These are phyloP conservation scores for Leccinum subgranulosum DNA, from an alignment of 768 basidiomycete genomes.

Conservation along the genomic window DNA sequence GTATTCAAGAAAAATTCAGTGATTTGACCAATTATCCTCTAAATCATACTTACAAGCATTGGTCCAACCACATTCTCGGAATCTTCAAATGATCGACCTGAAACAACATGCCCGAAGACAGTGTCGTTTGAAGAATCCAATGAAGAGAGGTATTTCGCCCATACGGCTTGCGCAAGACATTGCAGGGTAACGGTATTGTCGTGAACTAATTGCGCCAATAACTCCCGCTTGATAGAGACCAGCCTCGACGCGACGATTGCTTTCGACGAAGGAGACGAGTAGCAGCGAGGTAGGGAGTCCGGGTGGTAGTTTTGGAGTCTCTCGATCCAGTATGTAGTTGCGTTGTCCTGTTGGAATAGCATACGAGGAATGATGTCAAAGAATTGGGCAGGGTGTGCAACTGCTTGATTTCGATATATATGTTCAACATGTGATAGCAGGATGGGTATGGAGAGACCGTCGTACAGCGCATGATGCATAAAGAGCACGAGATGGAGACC, in stretches of 20 bases:
- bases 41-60: slow-evolving; percentile 36
- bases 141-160: slow-evolving; percentile 26
- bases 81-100: slow-evolving; percentile 39
- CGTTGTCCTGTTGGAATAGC: slow-evolving; percentile 35
- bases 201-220: slow-evolving; percentile 13
- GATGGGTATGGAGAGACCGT: slow-evolving; percentile 40
- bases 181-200: slow-evolving; percentile 33
- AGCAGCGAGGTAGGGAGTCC: slow-evolving; percentile 16
- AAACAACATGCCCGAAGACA: slow-evolving; percentile 46
- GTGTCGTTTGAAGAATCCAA: slow-evolving; percentile 30
- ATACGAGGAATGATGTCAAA: slow-evolving; percentile 37
- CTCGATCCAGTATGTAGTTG: slow-evolving; percentile 38
- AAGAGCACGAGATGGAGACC: slow-evolving; percentile 33
- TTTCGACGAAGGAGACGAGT: slow-evolving; percentile 7
- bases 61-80: slow-evolving; percentile 46
- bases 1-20: background rate
- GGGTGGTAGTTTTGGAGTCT: slow-evolving; percentile 25
- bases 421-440: slow-evolving; percentile 33
- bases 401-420: slow-evolving; percentile 27
- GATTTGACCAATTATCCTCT: background rate
- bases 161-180: slow-evolving; percentile 35
- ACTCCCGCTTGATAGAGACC: slow-evolving; percentile 9
- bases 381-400: slow-evolving; percentile 30
- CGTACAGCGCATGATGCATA: slow-evolving; percentile 49
- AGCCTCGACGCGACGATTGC: slow-evolving; percentile 10